These are phyloP conservation scores for Malassezia vespertilionis DNA, from an alignment of 1,284 basidiomycete species.

Conservation along the genomic window DNA sequence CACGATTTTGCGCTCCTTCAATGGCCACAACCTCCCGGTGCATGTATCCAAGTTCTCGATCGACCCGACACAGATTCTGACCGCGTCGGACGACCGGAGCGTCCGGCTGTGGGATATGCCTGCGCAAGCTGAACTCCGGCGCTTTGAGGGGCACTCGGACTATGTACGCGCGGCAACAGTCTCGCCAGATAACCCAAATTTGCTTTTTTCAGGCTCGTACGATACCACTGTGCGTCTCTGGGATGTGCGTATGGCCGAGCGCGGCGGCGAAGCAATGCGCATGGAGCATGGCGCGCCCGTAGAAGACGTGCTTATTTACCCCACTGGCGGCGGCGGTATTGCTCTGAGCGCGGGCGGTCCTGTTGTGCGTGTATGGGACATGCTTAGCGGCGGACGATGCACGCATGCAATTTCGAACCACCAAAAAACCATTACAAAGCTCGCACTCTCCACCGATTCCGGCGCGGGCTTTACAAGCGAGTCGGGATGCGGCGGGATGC, in stretches of 20 bases:
- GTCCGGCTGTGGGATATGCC: slow-evolving; percentile 91
- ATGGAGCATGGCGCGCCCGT: slow-evolving; percentile 57
- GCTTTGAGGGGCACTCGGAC: slow-evolving; percentile 76
- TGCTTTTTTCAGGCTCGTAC: slow-evolving; percentile 86
- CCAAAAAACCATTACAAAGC: slow-evolving; percentile 88
- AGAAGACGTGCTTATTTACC: slow-evolving; percentile 87
- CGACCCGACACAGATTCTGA: slow-evolving; percentile 69
- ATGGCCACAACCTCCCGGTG: slow-evolving; percentile 86
- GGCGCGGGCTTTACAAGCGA: slow-evolving; percentile 28
- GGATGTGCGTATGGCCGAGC: slow-evolving; percentile 57
- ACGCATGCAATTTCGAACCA: slow-evolving; percentile 58
- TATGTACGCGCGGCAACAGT: slow-evolving; percentile 89
- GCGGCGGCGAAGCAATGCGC: slow-evolving; percentile 33
- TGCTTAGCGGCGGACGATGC: slow-evolving; percentile 71
- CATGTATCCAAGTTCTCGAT: slow-evolving; percentile 87
- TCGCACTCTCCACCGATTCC: slow-evolving; percentile 49
- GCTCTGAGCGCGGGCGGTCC: slow-evolving; percentile 81
- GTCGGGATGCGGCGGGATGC: slow-evolving; percentile 52
- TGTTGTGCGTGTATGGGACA: slow-evolving; percentile 87
- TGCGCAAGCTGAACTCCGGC: slow-evolving; percentile 67
- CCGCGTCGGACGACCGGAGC: slow-evolving; percentile 91
- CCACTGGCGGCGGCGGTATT: slow-evolving; percentile 63
- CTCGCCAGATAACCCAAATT: slow-evolving; percentile 66
- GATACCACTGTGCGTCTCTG: slow-evolving; percentile 82
- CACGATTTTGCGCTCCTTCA: slow-evolving; percentile 81